A percentile compares a stretch with the other conserved stretches of the same genome.
Evolutionary conservation across 164 flowering plant genomes (phyloP).

Genomic region (Magnolia officinalis): DNA sequence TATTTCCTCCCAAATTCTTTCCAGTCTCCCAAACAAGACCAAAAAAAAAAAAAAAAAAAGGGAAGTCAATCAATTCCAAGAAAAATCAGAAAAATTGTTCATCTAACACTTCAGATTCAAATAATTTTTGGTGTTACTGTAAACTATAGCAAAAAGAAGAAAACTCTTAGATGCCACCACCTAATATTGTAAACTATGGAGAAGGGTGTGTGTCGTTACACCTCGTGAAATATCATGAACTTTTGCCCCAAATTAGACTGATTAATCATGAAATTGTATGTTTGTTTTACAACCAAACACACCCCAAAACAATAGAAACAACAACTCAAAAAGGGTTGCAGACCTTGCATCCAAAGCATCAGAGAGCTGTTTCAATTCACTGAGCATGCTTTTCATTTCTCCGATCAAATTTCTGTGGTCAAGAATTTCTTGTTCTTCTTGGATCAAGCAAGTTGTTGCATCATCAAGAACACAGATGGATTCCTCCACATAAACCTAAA

Average conservation of each 20-base stretch:
- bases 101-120: neutral
- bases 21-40: too few species aligned
- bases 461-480: constrained; percentile 17
- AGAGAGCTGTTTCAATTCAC: constrained; percentile 20
- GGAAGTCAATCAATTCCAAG: neutral
- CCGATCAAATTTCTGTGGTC: neutral
- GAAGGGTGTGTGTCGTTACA: too few species aligned
- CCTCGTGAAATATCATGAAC: too few species aligned
- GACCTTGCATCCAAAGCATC: constrained; percentile 19
- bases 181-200: too few species aligned
- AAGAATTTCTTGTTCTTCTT: neutral
- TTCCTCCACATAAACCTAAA: constrained; percentile 24
- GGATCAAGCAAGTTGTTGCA: neutral
- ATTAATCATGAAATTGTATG: too few species aligned
- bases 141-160: neutral
- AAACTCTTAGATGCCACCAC: neutral
- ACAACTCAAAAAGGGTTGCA: neutral
- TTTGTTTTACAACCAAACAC: neutral
- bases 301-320: neutral
- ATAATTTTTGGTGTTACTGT: neutral
- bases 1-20: too few species aligned
- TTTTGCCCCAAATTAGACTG: too few species aligned
- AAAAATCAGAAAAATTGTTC: neutral
- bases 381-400: constrained; percentile 16
- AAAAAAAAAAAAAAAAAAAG: too few species aligned